A percentile compares a stretch with the other conserved stretches of the same genome.
Evolutionary conservation across 768 basidiomycete species (phyloP).

Genomic region (Pleurotus eryngii): DNA sequence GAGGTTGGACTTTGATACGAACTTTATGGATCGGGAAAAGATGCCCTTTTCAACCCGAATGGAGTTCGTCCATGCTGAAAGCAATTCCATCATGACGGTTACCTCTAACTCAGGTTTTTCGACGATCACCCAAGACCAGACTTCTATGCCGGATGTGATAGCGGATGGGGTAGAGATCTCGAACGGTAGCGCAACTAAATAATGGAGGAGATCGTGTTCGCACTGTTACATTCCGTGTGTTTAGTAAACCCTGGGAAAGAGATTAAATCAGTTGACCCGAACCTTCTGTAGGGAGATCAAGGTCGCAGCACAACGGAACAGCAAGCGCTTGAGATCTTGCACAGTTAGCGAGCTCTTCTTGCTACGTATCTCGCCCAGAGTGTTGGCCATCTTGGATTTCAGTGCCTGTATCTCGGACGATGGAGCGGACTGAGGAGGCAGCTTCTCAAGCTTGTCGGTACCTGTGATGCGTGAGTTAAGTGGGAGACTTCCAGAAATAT

Average conservation of each 20-base stretch:
- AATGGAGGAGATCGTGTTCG: conserved; percentile 82
- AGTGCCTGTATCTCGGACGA: conserved; percentile 61
- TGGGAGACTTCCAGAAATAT: neutral
- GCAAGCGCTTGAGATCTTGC: conserved; percentile 77
- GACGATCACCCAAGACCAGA: conserved; percentile 95
- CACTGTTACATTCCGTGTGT: conserved; percentile 40
- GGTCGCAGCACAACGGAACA: conserved; percentile 84
- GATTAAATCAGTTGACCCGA: neutral
- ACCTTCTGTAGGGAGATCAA: conserved; percentile 71
- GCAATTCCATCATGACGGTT: conserved; percentile 78
- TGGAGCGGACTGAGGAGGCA: conserved; percentile 58
- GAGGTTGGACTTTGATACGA: conserved; percentile 21
- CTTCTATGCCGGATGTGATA: conserved; percentile 84
- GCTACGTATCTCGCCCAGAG: conserved; percentile 62
- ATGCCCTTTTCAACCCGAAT: conserved; percentile 77
- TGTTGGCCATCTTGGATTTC: conserved; percentile 62
- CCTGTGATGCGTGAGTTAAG: conserved; percentile 31
- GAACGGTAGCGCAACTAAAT: conserved; percentile 85
- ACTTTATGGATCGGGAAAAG: conserved; percentile 84
- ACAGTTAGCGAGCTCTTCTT: conserved; percentile 75
- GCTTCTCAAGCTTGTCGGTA: conserved; percentile 55
- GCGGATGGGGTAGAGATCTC: conserved; percentile 85
- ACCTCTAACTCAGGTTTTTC: conserved; percentile 82
- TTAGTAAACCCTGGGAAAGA: neutral
- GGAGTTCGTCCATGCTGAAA: conserved; percentile 83